Percentiles rank a stretch among this genome's conserved stretches.
These are phyloP conservation scores for Eurotiales sp. DNA, from an alignment of 2,329 filamentous ascomycete species.

Conservation along the genomic window DNA sequence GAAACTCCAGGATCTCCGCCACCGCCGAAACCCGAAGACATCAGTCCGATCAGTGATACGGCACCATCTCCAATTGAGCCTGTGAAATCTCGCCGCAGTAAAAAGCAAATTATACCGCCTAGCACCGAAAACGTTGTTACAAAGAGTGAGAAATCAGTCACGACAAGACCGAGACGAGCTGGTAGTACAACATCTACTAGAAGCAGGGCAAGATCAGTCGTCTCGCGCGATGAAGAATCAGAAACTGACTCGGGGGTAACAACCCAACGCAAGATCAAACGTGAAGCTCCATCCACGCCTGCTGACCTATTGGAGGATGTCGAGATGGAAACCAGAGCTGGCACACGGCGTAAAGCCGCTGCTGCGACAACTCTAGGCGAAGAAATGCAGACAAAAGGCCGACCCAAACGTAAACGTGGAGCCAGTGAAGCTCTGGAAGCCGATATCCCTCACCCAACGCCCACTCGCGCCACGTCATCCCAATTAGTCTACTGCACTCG, in stretches of 20 bases:
- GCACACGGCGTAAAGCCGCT: slow-evolving; percentile 26
- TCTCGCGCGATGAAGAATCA: slow-evolving; percentile 32
- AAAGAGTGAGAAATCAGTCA: slow-evolving; percentile 27
- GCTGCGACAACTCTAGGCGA: slow-evolving; percentile 18
- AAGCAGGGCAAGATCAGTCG: slow-evolving; percentile 34
- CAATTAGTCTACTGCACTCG: slow-evolving; percentile 41
- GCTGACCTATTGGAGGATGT: slow-evolving; percentile 29
- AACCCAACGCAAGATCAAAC: slow-evolving; percentile 26
- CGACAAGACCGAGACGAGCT: slow-evolving; percentile 27
- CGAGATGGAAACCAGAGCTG: slow-evolving; percentile 27
- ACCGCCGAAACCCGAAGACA: slow-evolving; percentile 39
- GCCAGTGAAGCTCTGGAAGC: slow-evolving; percentile 29
- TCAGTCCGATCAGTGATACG: slow-evolving; percentile 45
- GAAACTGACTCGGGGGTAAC: slow-evolving; percentile 17
- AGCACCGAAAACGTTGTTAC: slow-evolving; percentile 19
- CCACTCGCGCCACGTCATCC: slow-evolving; percentile 26
- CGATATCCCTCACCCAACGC: slow-evolving; percentile 25
- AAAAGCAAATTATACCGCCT: slow-evolving; percentile 18
- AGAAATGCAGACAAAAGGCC: slow-evolving; percentile 24
- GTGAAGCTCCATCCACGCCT: slow-evolving; percentile 34
- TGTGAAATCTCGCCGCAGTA: slow-evolving; percentile 20
- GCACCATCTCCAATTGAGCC: slow-evolving; percentile 34
- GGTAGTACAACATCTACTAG: slow-evolving; percentile 33
- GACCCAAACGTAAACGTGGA: slow-evolving; percentile 41
- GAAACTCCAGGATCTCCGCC: slow-evolving; percentile 37